Evolutionary conservation across 2,329 filamentous ascomycete genomes (phyloP).

Genomic region (Cytospora piceicola): DNA sequence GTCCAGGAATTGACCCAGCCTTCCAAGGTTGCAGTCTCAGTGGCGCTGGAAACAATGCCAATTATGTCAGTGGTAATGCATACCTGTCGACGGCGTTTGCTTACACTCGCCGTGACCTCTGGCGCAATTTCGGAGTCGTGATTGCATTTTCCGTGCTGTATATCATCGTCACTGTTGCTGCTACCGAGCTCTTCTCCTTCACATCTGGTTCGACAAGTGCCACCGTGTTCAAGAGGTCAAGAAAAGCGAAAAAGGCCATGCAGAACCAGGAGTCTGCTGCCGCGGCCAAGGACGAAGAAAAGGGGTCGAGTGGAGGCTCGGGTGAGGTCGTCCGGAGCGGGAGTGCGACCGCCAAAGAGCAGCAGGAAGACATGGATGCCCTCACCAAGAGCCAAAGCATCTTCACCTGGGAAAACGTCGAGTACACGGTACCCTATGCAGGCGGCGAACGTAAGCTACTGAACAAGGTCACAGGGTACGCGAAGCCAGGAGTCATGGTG

Average conservation of each 20-base stretch:
- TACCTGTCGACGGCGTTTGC: slow-evolving; percentile 61
- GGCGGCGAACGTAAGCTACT: slow-evolving; percentile 38
- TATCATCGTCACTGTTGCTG: slow-evolving; percentile 70
- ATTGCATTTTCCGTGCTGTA: slow-evolving; percentile 78
- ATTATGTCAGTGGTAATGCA: slow-evolving; percentile 34
- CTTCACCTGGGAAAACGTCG: slow-evolving; percentile 33
- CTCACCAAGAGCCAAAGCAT: slow-evolving; percentile 31
- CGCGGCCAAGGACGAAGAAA: slow-evolving; percentile 30
- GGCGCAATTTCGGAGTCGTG: slow-evolving; percentile 79
- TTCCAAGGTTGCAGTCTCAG: slow-evolving; percentile 34
- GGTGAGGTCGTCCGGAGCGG: slow-evolving; percentile 46
- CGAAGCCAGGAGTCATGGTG: slow-evolving; percentile 78
- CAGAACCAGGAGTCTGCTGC: slow-evolving; percentile 7
- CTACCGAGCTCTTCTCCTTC: slow-evolving; percentile 68
- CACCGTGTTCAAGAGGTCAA: slow-evolving; percentile 34
- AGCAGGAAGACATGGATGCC: slow-evolving; percentile 50
- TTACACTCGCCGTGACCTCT: slow-evolving; percentile 54
- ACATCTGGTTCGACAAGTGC: slow-evolving; percentile 40
- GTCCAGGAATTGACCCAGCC: slow-evolving; percentile 41
- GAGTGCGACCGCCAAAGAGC: slow-evolving; percentile 62
- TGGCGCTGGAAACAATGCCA: slow-evolving; percentile 27
- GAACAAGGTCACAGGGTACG: slow-evolving; percentile 73
- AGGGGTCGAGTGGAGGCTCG: slow-evolving; percentile 14
- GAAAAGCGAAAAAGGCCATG: slow-evolving; percentile 18
- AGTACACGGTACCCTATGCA: slow-evolving; percentile 28